These are phyloP conservation scores for Taphrina pruni DNA, from an alignment of 1,139 yeast genomes.

Conservation along the genomic window DNA sequence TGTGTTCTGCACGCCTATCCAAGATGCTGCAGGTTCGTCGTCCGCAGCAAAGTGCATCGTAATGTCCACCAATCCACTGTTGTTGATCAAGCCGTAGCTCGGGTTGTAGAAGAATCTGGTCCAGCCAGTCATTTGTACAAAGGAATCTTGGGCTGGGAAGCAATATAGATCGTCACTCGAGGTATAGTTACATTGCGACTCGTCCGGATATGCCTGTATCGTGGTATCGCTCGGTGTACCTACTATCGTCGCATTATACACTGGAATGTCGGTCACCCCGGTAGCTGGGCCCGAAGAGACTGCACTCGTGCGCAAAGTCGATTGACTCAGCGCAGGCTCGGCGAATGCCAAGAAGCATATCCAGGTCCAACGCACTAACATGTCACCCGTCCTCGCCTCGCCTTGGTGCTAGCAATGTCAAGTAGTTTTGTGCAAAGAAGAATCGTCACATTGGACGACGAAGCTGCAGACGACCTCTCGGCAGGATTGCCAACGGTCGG, in stretches of 20 bases:
- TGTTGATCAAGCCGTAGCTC: slow-evolving; percentile 21
- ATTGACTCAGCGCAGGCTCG: background rate
- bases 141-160: slow-evolving; percentile 25
- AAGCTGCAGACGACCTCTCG: slow-evolving; percentile 1
- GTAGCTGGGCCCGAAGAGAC: slow-evolving; percentile 6
- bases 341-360: slow-evolving; percentile 4
- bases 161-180: slow-evolving; percentile 29
- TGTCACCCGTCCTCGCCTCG: background rate
- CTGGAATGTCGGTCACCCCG: slow-evolving; percentile 8
- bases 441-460: slow-evolving; percentile 3
- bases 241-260: slow-evolving; percentile 25
- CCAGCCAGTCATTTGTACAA: slow-evolving; percentile 40
- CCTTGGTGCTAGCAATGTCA: background rate
- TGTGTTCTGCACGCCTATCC: slow-evolving; percentile 38
- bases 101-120: slow-evolving; percentile 37
- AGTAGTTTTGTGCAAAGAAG: background rate
- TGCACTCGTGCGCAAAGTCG: slow-evolving; percentile 3
- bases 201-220: slow-evolving; percentile 17
- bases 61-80: slow-evolving; percentile 30
- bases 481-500: slow-evolving; percentile 2
- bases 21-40: slow-evolving; percentile 36
- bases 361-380: background rate
- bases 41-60: slow-evolving; percentile 35
- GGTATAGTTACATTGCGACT: slow-evolving; percentile 23
- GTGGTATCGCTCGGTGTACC: slow-evolving; percentile 24